Percentiles rank a stretch among this genome's conserved stretches.
Evolutionary conservation across 192 early-diverging fungal genomes (phyloP).

Genomic region (Lobosporangium transversale): DNA sequence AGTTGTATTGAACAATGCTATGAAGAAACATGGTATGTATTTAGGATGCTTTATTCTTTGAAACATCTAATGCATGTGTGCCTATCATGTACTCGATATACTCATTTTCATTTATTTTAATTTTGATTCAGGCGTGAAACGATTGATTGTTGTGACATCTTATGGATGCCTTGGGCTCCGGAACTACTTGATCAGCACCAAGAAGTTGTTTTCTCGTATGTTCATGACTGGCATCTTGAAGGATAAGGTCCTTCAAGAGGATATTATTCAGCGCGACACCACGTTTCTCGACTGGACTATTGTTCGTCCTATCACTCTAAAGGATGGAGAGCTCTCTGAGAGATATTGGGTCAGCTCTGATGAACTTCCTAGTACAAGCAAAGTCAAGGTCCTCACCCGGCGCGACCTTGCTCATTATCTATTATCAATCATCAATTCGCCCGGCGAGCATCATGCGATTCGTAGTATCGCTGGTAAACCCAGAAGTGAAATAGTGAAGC

Average conservation of each 20-base stretch:
- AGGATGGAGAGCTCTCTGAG: slow-evolving; percentile 41
- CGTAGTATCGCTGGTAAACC: slow-evolving; percentile 45
- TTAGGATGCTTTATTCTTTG: too few relatives aligned
- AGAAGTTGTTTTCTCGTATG: slow-evolving; percentile 39
- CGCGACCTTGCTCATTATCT: slow-evolving; percentile 50
- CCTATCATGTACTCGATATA: too few relatives aligned
- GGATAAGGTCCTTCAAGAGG: slow-evolving; percentile 54
- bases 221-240: slow-evolving; percentile 50
- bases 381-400: slow-evolving; percentile 40
- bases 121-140: slow-evolving; percentile 30
- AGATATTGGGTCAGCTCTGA: slow-evolving; percentile 34
- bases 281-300: slow-evolving; percentile 53
- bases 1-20: slow-evolving; percentile 43
- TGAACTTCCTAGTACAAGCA: slow-evolving; percentile 23
- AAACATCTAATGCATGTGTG: too few relatives aligned
- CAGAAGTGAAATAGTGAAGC: slow-evolving; percentile 21
- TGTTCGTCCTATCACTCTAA: slow-evolving; percentile 49
- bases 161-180: slow-evolving; percentile 39
- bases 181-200: slow-evolving; percentile 48
- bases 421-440: slow-evolving; percentile 28
- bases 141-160: slow-evolving; percentile 47
- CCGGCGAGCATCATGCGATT: slow-evolving; percentile 17
- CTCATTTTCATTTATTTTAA: too few relatives aligned
- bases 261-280: slow-evolving; percentile 40
- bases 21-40: slow-evolving; percentile 49